Conservation (phyloP, 106 monocot species). For the Apostasia ramifera region DNA sequence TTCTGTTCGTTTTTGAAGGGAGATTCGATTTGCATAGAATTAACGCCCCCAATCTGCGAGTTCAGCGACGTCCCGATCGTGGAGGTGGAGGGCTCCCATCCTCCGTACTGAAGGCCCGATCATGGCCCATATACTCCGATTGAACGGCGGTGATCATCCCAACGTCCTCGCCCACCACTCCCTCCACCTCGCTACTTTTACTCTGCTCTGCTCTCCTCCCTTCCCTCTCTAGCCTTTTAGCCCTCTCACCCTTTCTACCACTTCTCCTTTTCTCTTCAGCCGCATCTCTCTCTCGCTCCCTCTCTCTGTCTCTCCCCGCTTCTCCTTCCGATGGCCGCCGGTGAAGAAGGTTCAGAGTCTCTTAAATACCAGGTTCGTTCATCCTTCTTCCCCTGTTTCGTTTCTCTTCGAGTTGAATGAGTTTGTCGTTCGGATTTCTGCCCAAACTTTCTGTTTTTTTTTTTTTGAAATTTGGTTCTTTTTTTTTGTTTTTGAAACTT, state of each 20-base stretch:
- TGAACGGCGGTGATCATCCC: too few species aligned
- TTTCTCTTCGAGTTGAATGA: not conserved
- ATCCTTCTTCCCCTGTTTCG: not conserved
- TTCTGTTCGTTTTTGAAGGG: too few species aligned
- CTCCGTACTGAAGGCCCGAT: too few species aligned
- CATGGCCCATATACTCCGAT: too few species aligned
- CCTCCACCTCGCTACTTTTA: not conserved
- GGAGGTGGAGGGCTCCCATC: too few species aligned
- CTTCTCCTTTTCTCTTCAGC: not conserved
- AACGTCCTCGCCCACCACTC: not conserved
- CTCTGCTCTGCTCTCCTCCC: not conserved
- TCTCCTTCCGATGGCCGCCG: constrained; percentile 8
- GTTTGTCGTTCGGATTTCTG: not conserved
- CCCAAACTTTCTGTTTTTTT: not conserved
- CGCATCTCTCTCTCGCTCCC: not conserved
- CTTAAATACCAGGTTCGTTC: constrained; percentile 40
- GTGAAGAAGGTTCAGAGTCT: constrained; percentile 15
- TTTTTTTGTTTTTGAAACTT: not conserved
- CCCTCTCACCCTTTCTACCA: not conserved
- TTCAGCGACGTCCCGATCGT: too few species aligned
- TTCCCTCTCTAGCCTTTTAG: constrained; percentile 1
- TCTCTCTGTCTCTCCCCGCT: not conserved
- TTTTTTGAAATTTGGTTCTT: too few species aligned
- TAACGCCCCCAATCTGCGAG: too few species aligned
- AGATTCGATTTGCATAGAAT: too few species aligned